Conservation (phyloP, 148 eudicot genomes). For the Vaccinium myrtillus region DNA sequence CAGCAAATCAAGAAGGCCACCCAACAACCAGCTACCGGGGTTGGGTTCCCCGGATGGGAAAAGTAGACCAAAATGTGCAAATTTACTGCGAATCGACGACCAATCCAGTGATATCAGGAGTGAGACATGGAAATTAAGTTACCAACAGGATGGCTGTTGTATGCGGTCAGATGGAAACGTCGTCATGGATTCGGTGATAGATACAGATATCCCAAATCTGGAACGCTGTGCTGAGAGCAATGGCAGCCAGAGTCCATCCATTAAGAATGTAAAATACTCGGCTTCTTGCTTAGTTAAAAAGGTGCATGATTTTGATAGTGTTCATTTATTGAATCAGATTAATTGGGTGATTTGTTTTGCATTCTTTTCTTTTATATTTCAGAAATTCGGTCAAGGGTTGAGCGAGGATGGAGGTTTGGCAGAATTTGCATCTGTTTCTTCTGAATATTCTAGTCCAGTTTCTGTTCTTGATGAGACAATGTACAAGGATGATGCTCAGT, state of each 20-base stretch:
- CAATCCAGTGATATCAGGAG: conserved; percentile 40
- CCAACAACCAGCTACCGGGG: conserved; percentile 46
- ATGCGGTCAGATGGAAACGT: conserved; percentile 25
- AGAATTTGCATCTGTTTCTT: conserved; percentile 36
- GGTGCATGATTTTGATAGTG: conserved; percentile 32
- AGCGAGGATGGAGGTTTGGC: conserved; percentile 37
- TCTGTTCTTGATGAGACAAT: conserved; percentile 70
- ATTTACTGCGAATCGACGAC: conserved; percentile 40
- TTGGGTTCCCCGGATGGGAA: conserved; percentile 62
- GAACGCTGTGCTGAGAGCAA: conserved; percentile 29
- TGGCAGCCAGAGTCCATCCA: conserved; percentile 22
- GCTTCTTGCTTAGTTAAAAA: conserved; percentile 25
- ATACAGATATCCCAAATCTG: conserved; percentile 29
- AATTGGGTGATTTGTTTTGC: background rate
- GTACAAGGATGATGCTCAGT: conserved; percentile 55
- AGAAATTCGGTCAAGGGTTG: conserved; percentile 43
- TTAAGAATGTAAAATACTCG: conserved; percentile 12
- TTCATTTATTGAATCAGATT: background rate
- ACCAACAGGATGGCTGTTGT: conserved; percentile 36
- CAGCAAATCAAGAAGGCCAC: conserved; percentile 53
- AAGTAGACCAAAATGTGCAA: conserved; percentile 44
- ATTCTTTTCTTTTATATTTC: conserved; percentile 5
- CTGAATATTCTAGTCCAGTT: conserved; percentile 78
- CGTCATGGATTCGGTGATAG: conserved; percentile 27
- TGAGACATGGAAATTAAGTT: conserved; percentile 33